phyloP scores from a whole-genome alignment of 179 eudicot species.

The Camellia oleifera region DNA sequence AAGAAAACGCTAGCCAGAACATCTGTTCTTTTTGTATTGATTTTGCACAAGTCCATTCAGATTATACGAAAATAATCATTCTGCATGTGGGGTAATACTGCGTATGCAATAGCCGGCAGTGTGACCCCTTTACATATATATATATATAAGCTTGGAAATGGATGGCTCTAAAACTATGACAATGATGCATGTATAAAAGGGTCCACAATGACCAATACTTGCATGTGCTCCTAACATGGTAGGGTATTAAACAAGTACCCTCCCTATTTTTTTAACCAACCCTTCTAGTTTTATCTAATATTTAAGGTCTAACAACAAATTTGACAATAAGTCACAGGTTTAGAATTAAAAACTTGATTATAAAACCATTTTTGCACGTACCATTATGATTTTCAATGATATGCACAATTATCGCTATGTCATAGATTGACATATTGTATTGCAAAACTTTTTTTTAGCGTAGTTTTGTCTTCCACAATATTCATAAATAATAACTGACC shows the following conservation, averaged over 20 bases:
- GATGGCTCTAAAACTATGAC: no score
- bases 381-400: background rate
- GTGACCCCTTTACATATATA: no score
- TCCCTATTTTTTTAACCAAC: background rate
- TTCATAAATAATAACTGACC: no score
- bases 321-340: no score
- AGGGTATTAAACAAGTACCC: conserved; percentile 13
- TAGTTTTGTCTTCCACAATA: no score
- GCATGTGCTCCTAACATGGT: conserved; percentile 29
- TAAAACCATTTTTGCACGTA: background rate
- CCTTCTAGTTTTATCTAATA: background rate
- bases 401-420: background rate
- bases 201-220: conserved; percentile 22
- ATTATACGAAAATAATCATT: no score
- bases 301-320: no score
- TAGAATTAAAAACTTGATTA: background rate
- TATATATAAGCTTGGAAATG: no score
- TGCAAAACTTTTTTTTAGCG: background rate
- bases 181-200: no score
- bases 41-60: background rate
- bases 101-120: background rate
- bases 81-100: conserved; percentile 8
- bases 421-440: no score
- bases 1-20: background rate
- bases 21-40: background rate